phyloP scores from a whole-genome alignment of 345 rosid genomes.

The Corchorus olitorius region DNA sequence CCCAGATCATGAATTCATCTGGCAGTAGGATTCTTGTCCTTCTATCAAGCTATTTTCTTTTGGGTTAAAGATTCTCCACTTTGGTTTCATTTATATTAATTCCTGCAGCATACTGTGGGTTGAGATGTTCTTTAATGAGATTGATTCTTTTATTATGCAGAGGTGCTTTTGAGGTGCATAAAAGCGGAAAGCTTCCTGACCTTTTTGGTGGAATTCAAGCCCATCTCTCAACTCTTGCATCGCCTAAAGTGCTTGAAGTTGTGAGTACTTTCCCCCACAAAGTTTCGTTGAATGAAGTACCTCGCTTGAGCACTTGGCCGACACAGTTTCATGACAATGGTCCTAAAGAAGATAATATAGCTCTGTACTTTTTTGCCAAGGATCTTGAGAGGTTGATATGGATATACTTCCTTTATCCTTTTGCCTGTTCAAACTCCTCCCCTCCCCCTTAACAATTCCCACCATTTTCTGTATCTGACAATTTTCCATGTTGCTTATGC shows the following conservation, averaged over 20 bases:
- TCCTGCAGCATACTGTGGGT: neutral
- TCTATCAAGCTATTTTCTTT: conserved; percentile 16
- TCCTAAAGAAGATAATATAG: conserved; percentile 83
- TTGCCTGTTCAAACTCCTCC: neutral
- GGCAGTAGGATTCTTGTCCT: conserved; percentile 75
- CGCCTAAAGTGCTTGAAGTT: conserved; percentile 72
- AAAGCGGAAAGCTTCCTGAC: conserved; percentile 47
- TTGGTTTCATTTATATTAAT: neutral
- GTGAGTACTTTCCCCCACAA: conserved; percentile 58
- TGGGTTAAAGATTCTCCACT: neutral
- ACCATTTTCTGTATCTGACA: conserved; percentile 2
- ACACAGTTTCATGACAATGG: conserved; percentile 69
- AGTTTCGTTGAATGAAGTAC: conserved; percentile 71
- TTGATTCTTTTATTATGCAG: conserved; percentile 41
- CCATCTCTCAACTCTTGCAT: conserved; percentile 68
- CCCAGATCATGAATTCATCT: conserved; percentile 78
- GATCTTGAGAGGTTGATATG: conserved; percentile 69
- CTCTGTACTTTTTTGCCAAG: conserved; percentile 95
- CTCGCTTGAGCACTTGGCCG: conserved; percentile 85
- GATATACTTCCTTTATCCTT: neutral
- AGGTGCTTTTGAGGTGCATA: conserved; percentile 72
- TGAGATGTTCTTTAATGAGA: conserved; percentile 10
- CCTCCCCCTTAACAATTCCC: neutral
- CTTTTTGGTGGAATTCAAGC: conserved; percentile 83
- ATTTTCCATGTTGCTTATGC: conserved; percentile 27